phyloP scores from a whole-genome alignment of 148 eudicot genomes.

The Cornus kousa region DNA sequence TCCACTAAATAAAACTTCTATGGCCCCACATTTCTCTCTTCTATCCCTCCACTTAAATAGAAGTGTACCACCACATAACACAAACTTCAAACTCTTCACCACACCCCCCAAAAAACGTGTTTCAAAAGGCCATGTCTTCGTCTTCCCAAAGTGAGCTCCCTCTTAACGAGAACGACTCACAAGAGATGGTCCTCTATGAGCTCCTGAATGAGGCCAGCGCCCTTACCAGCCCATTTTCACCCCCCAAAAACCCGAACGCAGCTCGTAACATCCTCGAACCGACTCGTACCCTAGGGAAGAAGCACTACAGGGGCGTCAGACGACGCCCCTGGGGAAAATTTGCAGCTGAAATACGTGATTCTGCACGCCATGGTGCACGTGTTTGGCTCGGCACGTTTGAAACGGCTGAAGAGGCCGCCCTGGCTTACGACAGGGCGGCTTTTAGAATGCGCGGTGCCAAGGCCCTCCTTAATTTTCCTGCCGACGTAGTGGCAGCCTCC shows the following conservation, averaged over 20 bases:
- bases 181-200: constrained; percentile 56
- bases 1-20: neutral
- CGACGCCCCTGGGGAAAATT: constrained; percentile 75
- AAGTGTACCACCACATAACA: neutral
- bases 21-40: too few species aligned
- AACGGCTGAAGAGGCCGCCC: constrained; percentile 65
- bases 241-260: neutral
- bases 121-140: constrained; percentile 7
- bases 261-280: neutral
- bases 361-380: constrained; percentile 48
- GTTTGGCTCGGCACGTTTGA: constrained; percentile 66
- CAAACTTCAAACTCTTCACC: neutral
- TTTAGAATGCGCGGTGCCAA: constrained; percentile 62
- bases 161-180: constrained; percentile 68
- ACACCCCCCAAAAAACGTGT: neutral
- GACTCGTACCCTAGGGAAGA: constrained; percentile 20
- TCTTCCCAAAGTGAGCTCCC: constrained; percentile 44
- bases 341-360: constrained; percentile 69
- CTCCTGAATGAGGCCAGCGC: constrained; percentile 47
- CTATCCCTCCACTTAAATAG: neutral
- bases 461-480: constrained; percentile 62
- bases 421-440: constrained; percentile 69
- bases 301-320: constrained; percentile 59
- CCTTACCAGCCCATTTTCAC: neutral
- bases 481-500: constrained; percentile 22